Evolutionary conservation across 2,329 filamentous ascomycete genomes (phyloP), one percentile per base, ranked within the genome.

Genomic region (Pestalotiopsis sp.): DNA sequence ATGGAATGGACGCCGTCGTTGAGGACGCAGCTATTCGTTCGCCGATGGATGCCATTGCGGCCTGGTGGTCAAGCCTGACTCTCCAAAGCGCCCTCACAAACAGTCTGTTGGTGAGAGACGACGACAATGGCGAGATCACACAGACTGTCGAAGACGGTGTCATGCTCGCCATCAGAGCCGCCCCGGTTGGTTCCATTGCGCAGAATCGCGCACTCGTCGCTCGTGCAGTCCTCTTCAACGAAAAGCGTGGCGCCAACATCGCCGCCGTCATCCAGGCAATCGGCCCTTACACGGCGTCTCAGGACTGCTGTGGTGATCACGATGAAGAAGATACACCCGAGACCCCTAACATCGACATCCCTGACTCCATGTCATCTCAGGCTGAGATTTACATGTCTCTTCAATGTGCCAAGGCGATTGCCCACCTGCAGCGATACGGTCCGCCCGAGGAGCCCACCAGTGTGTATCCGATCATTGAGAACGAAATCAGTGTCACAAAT

Each of bases 31-130:
- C 94, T 2, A 93, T 98, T 70, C 90, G 92, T 66, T 96, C 94
- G 20, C 94, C 95, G 0, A 88, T 98, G 72, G 95, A 98, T 79
- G 94, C 94, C 13, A 89, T 98, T 65, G 94, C 95, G 6, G 94
- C 95, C 2, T 98, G 95, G 95, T 96, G 91, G 84, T 97, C 95
- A 0, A 94, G 90, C 71, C 85, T 91, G 67, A 85, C 89, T 13
- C 82, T 97, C 49, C 92, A 94, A 74, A 86, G 87, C 68, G 90
- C 89, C 2, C 85, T 98, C 36, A 84, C 90, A 13, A 84, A 84
- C 17, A 90, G 88, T 45, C 84, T 97, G 41, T 86, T 87, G 57
- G 81, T 82, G 14, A 79, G 84, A 39, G 86, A 87, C 69, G 84
- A 85, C 12, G 81, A 82, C 20, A 81, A 77, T n/a, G 78, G 79